Evolutionary conservation across 345 rosid species (phyloP), one percentile per base, ranked within the genome.

Genomic region (Salix viminalis): DNA sequence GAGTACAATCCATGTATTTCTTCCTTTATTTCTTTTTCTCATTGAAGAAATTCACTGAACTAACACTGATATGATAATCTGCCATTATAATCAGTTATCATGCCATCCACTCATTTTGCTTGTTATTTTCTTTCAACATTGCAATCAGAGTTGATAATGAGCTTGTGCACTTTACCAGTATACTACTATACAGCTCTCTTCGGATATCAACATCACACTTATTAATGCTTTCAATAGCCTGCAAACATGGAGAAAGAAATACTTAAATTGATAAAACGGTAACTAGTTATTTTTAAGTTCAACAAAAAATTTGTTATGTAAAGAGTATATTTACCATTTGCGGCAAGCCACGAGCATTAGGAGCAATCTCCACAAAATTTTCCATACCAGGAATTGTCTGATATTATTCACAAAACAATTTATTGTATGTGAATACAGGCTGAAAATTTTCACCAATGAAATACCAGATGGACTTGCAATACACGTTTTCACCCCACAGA

Each of bases 331-430:
- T 75, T 88, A 93, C 99, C 98, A 96, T 88, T 84, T 96, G 98
- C 21, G 98, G 94, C 86, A 96, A 84, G 24, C 98, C 99, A 82
- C 97, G 95, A 82, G 78, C 78, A 65, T 88, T 83, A 58, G 90
- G 76, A 77, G 84, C 65, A 80, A 90, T 77, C 83, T 93, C 98
- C 30, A 88, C 76, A 42, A 77, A 88, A 79, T 76, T 87, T 80
- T 92, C 98, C 91, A 92, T 88, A 24, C 97, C 99, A 79, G 94
- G 92, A 79, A 96, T 96, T 67, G 94, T 93, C 99, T 96, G 89
- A 65, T 48, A 9, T 37, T 79, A 65, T 39, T 75, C 39, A 44
- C 24, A 79, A 30, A 64, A 74, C 69, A 75, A 67, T 39, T 44
- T 60, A 7, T n/a, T 36, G 11, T n/a, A 60, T 39, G 36, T 54